Evolutionary conservation across 2,329 filamentous ascomycete genomes (phyloP).

Genomic region (Phaeosphaeriaceae sp.): DNA sequence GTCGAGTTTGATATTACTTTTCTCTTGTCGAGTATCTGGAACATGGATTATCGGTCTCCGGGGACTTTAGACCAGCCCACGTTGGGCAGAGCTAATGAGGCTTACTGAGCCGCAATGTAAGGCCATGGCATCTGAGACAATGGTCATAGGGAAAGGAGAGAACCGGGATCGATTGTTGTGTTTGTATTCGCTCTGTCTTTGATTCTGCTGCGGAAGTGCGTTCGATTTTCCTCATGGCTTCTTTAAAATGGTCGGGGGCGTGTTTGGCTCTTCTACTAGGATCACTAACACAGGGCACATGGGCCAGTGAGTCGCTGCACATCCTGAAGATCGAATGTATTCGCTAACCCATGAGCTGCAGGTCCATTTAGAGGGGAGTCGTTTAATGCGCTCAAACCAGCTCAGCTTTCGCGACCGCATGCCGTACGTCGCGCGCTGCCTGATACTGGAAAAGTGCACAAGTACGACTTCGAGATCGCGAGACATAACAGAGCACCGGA

Average conservation of each 20-base stretch:
- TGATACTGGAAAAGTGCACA: slow-evolving; percentile 1
- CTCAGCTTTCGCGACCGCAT: background rate
- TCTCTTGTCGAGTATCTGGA: background rate
- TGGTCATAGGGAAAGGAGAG: background rate
- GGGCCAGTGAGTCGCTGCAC: background rate
- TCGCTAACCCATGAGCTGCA: background rate
- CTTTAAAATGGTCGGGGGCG: background rate
- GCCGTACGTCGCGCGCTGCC: background rate
- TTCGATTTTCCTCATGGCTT: background rate
- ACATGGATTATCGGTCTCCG: background rate
- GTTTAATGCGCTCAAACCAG: background rate
- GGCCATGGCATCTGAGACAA: background rate
- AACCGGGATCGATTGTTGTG: background rate
- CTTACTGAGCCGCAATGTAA: background rate
- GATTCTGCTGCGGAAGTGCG: background rate
- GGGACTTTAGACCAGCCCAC: background rate
- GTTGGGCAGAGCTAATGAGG: background rate
- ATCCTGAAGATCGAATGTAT: background rate
- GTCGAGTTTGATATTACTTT: background rate
- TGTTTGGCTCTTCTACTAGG: background rate
- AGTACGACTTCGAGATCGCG: slow-evolving; percentile 15
- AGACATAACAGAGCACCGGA: slow-evolving; percentile 9
- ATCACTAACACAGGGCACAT: background rate
- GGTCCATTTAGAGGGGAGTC: background rate
- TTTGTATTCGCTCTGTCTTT: background rate